Evolutionary conservation across 306 rosid genomes (phyloP).

Genomic region (Crotalaria pallida): DNA sequence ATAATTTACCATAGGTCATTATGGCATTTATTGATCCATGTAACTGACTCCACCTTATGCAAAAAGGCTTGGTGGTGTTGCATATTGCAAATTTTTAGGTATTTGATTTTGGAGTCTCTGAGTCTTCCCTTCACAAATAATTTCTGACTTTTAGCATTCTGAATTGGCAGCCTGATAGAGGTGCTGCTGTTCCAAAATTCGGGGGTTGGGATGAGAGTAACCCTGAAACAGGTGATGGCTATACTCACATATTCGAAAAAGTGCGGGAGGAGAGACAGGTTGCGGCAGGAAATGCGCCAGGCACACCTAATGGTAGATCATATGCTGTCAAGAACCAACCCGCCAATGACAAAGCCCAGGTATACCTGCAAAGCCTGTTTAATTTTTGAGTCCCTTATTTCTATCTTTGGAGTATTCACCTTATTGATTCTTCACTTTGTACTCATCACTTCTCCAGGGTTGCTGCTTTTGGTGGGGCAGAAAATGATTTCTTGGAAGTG

Average conservation of each 20-base stretch:
- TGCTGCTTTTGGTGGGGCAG: constrained; percentile 70
- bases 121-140: constrained; percentile 9
- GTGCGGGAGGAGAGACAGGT: constrained; percentile 67
- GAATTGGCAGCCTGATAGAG: constrained; percentile 65
- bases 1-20: no score
- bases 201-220: constrained; percentile 88
- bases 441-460: constrained; percentile 40
- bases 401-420: neutral
- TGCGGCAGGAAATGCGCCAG: constrained; percentile 40
- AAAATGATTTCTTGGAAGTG: constrained; percentile 34
- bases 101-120: neutral
- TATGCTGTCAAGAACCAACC: constrained; percentile 21
- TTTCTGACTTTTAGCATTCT: constrained; percentile 19
- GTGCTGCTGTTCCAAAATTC: constrained; percentile 89
- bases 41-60: no score
- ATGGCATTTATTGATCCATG: no score
- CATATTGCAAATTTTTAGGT: neutral
- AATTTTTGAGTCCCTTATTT: neutral
- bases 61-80: no score
- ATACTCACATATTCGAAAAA: constrained; percentile 75
- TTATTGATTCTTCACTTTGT: constrained; percentile 16
- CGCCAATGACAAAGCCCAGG: constrained; percentile 39
- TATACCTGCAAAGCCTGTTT: constrained; percentile 17
- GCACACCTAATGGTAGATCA: constrained; percentile 42
- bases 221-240: constrained; percentile 79